A percentile compares a stretch with the other conserved stretches of the same genome.
These are phyloP conservation scores for Paecilomyces variotii DNA, from an alignment of 2,329 filamentous ascomycete genomes.

Conservation along the genomic window DNA sequence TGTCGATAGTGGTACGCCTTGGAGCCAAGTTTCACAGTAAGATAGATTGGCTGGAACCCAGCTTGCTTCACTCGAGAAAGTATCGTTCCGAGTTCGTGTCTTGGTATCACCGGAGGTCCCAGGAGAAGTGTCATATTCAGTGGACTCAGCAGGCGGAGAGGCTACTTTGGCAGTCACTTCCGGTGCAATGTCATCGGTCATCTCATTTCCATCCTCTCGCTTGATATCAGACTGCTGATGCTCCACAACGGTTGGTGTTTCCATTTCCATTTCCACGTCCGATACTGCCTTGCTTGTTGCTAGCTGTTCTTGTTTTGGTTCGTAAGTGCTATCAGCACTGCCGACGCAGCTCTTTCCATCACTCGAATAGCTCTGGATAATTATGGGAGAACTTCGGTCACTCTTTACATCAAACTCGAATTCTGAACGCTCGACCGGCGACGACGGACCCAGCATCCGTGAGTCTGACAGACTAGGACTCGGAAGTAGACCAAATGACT, in stretches of 20 bases:
- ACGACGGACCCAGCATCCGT: conserved; percentile 15
- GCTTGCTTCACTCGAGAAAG: conserved; percentile 29
- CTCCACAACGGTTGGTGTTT: background rate
- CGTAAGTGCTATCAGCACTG: background rate
- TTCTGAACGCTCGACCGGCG: conserved; percentile 21
- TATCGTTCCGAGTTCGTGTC: conserved; percentile 23
- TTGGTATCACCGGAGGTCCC: conserved; percentile 13
- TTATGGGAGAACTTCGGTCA: background rate
- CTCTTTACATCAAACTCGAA: conserved; percentile 2
- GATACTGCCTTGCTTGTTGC: background rate
- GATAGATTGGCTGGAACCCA: conserved; percentile 30
- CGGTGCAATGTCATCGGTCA: background rate
- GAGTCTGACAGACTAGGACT: conserved; percentile 31
- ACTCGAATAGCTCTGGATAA: background rate
- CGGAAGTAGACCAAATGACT: conserved; percentile 27
- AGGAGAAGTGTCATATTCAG: conserved; percentile 8
- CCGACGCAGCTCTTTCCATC: background rate
- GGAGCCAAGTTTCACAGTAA: conserved; percentile 31
- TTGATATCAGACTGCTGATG: background rate
- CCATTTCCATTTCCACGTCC: background rate
- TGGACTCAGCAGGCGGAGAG: conserved; percentile 5
- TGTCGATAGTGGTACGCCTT: conserved; percentile 26
- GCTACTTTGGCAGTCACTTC: background rate
- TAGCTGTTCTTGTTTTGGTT: background rate
- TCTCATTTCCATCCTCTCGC: background rate